phyloP scores from a whole-genome alignment of 1,139 yeast genomes.

The Blastobotrys elegans region DNA sequence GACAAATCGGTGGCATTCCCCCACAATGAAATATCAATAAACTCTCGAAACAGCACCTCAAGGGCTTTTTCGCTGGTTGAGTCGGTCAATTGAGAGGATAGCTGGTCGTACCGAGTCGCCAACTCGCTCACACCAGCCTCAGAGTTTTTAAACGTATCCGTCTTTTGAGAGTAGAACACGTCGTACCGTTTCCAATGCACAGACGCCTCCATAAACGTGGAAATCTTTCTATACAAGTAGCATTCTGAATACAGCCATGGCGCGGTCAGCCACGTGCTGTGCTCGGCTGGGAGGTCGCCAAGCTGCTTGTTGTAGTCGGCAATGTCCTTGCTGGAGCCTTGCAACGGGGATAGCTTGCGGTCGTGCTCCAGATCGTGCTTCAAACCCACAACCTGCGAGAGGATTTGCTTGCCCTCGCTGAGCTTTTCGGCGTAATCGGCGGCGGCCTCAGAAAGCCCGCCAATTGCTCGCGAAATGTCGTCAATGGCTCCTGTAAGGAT shows the following conservation, averaged over 20 bases:
- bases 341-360: slow-evolving; percentile 24
- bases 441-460: slow-evolving; percentile 15
- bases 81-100: slow-evolving; percentile 38
- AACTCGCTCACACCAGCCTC: slow-evolving; percentile 76
- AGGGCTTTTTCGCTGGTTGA: slow-evolving; percentile 39
- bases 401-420: slow-evolving; percentile 34
- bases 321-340: slow-evolving; percentile 27
- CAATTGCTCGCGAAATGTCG: slow-evolving; percentile 46
- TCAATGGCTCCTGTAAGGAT: slow-evolving; percentile 63
- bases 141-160: slow-evolving; percentile 70
- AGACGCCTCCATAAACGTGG: slow-evolving; percentile 41
- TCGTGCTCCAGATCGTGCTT: slow-evolving; percentile 34
- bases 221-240: slow-evolving; percentile 66
- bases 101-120: slow-evolving; percentile 59
- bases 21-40: slow-evolving; percentile 87
- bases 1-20: slow-evolving; percentile 97
- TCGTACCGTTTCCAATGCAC: slow-evolving; percentile 59
- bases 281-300: slow-evolving; percentile 32
- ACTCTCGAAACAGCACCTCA: slow-evolving; percentile 50
- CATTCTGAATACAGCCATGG: slow-evolving; percentile 93
- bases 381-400: slow-evolving; percentile 34
- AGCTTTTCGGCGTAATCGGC: slow-evolving; percentile 30
- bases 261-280: slow-evolving; percentile 69
- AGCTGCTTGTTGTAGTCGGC: slow-evolving; percentile 39
- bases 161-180: slow-evolving; percentile 64